phyloP scores from a whole-genome alignment of 2,329 filamentous ascomycete genomes.

The Colletotrichum plurivorum region DNA sequence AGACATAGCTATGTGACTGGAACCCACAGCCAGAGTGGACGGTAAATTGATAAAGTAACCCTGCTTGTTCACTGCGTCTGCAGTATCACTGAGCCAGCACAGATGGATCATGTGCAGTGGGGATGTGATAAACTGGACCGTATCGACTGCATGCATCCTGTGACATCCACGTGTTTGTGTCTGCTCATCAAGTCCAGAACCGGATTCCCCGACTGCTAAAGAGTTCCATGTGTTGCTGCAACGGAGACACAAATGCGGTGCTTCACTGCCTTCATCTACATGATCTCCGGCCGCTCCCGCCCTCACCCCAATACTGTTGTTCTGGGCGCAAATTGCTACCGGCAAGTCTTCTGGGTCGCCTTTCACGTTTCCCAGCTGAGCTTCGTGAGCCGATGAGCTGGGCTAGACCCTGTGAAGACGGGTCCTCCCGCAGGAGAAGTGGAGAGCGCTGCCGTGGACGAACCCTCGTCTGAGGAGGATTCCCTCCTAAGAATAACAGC shows the following conservation, averaged over 20 bases:
- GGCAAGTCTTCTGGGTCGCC: background rate
- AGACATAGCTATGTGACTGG: background rate
- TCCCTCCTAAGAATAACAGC: constrained; percentile 60
- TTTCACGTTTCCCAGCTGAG: constrained; percentile 20
- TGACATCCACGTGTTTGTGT: no score
- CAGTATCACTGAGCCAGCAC: background rate
- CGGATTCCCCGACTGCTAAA: background rate
- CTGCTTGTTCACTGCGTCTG: background rate
- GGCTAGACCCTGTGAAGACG: constrained; percentile 56
- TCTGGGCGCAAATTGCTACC: background rate
- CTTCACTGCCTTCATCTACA: no score
- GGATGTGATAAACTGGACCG: background rate
- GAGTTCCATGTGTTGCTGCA: background rate
- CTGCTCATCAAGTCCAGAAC: background rate
- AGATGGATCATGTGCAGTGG: background rate
- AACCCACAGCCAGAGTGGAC: background rate
- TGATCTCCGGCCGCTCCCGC: background rate
- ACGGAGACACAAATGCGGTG: no score
- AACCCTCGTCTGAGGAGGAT: constrained; percentile 59
- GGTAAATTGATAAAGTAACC: background rate
- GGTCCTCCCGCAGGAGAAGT: constrained; percentile 61
- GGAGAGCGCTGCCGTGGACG: constrained; percentile 56
- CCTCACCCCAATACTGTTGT: no score
- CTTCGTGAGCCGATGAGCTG: constrained; percentile 43
- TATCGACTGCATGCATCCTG: background rate